Evolutionary conservation across 2,329 filamentous ascomycete species (phyloP).

Genomic region (Tolypocladium sp.): DNA sequence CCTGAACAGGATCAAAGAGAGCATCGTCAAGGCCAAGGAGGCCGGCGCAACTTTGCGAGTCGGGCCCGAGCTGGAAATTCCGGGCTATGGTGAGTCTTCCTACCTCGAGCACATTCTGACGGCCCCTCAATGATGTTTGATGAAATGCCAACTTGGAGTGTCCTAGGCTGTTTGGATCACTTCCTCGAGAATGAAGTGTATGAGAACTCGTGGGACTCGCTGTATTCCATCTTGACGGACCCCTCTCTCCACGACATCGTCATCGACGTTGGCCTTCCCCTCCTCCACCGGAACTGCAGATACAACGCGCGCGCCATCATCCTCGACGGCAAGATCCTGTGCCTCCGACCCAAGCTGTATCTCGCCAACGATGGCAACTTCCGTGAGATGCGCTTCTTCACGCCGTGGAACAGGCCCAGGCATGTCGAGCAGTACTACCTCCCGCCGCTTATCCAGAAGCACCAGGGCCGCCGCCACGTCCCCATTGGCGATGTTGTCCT

Average conservation of each 20-base stretch:
- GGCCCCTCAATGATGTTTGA: neutral
- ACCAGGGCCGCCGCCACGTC: neutral
- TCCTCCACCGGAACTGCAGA: neutral
- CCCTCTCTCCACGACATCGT: neutral
- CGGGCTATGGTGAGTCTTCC: neutral
- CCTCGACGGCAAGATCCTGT: neutral
- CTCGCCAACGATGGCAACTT: conserved; percentile 3
- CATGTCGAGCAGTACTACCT: conserved; percentile 1
- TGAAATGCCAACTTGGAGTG: neutral
- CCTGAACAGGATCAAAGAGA: neutral
- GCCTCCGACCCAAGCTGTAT: neutral
- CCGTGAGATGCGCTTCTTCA: conserved; percentile 3
- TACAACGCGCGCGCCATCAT: neutral
- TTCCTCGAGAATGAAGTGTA: neutral
- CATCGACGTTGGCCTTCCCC: neutral
- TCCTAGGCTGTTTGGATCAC: neutral
- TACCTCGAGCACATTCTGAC: neutral
- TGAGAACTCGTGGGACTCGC: neutral
- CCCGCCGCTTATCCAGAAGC: neutral
- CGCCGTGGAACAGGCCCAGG: neutral
- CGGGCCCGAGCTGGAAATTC: neutral
- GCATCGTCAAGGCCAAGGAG: neutral
- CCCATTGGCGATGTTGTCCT: neutral
- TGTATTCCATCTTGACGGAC: neutral
- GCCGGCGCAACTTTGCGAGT: neutral